Conservation (phyloP, 1,139 yeast species). For the Candida smagusa region DNA sequence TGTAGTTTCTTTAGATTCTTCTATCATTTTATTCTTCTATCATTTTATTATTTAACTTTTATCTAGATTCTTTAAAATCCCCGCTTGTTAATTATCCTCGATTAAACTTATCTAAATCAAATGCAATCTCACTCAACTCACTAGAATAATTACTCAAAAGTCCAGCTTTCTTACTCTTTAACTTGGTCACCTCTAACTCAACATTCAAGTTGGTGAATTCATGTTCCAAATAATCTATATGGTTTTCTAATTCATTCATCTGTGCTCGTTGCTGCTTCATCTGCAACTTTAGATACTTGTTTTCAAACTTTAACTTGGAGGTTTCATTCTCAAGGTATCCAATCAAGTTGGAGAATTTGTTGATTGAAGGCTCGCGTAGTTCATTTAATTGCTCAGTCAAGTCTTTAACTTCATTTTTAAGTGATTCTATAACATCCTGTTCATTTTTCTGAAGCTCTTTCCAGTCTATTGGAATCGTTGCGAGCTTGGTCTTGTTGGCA, state of each 20-base stretch:
- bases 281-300: slow-evolving; percentile 25
- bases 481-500: slow-evolving; percentile 37
- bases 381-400: slow-evolving; percentile 26
- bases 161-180: not conserved
- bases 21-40: no score
- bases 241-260: slow-evolving; percentile 24
- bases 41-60: no score
- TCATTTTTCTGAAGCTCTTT: slow-evolving; percentile 25
- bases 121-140: not conserved
- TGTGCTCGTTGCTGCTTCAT: slow-evolving; percentile 18
- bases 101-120: not conserved
- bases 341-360: slow-evolving; percentile 25
- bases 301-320: slow-evolving; percentile 31
- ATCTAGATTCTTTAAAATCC: no score
- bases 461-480: slow-evolving; percentile 31
- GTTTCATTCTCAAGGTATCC: slow-evolving; percentile 32
- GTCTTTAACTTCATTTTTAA: slow-evolving; percentile 29
- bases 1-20: no score
- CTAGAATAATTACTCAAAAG: not conserved
- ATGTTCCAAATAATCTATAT: slow-evolving; percentile 28
- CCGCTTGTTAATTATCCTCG: no score
- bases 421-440: slow-evolving; percentile 26
- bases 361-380: slow-evolving; percentile 5
- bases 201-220: slow-evolving; percentile 14
- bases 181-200: slow-evolving; percentile 4